Conservation (phyloP, 2,329 filamentous ascomycete genomes). For the Aspergillus fumigatiaffinis region DNA sequence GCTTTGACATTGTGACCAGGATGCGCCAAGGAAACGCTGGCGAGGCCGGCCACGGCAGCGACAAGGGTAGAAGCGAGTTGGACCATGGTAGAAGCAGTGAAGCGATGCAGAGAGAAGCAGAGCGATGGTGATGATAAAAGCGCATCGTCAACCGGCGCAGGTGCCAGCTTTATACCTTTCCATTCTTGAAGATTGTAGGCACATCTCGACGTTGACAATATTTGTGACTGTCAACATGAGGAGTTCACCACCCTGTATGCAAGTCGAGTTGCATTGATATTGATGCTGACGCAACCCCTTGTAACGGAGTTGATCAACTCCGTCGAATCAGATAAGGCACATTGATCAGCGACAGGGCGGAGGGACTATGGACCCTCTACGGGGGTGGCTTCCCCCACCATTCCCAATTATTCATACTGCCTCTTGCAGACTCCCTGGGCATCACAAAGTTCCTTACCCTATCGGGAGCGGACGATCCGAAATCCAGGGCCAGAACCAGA, state of each 20-base stretch:
- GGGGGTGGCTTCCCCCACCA: neutral
- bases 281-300: neutral
- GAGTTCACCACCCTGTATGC: neutral
- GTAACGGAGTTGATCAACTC: neutral
- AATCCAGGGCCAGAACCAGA: neutral
- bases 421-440: neutral
- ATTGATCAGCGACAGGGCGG: neutral
- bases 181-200: neutral
- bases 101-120: neutral
- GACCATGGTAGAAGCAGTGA: conserved; percentile 8
- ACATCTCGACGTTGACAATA: neutral
- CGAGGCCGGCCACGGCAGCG: conserved; percentile 21
- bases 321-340: neutral
- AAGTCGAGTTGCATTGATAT: neutral
- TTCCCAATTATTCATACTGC: neutral
- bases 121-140: conserved; percentile 1
- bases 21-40: conserved; percentile 37
- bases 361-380: neutral
- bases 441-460: neutral
- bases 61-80: conserved; percentile 16
- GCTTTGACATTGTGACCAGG: conserved; percentile 49
- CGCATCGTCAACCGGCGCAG: neutral
- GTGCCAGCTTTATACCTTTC: neutral
- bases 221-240: neutral
- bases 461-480: neutral